Base-by-base conservation (phyloP, 2,329 filamentous ascomycete genomes). In the Exophiala lecanii-corni region DNA sequence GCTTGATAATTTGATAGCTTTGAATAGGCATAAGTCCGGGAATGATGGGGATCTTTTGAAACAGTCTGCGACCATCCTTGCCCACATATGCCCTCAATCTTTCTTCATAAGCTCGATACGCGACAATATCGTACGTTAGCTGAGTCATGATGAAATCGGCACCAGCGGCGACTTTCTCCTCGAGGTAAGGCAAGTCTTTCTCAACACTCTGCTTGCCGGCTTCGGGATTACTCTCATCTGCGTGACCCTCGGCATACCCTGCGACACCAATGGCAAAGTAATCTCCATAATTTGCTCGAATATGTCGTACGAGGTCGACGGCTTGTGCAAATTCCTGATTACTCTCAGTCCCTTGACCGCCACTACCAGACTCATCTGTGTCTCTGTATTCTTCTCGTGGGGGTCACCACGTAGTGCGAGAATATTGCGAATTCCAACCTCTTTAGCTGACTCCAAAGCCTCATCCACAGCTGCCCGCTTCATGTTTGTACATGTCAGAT, bases 61-160 rank as follows among this genome's bases (percentile, higher is more conserved):
- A 96, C 2, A 78, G 76, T 38, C 44, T 47, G 17, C 50, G 41
- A 2, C 53, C 53, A 10, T 53, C 47, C 3, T 88, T 88, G 58
- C 86, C 94, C 36, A 86, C 79, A 59, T 98, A 88, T 40, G 82
- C 78, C 47, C 89, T 74, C 54, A 98, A 65, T 38, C 74, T 78
- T 52, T 71, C 75, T 68, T 97, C 91, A 59, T 94, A 97, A 23
- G 72, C 72, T 42, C 82, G 76, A 61, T 94, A 98, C 13, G 86
- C 86, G 3, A 85, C 74, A 17, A 89, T 76, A 60, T 97, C 89
- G 64, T 95, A 98, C 66, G 96, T 97, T 6, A 98, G 75, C 65
- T 98, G 92, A 1, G 92, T 97, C 87, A 98, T 95, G 66, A 98
- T 85, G 61, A 98, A 98, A 67, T 97, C 89, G 38, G 89, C 92